Evolutionary conservation across 805 yeast genomes (phyloP), one percentile per base, ranked within the genome.

Genomic region (Yarrowia deformans): DNA sequence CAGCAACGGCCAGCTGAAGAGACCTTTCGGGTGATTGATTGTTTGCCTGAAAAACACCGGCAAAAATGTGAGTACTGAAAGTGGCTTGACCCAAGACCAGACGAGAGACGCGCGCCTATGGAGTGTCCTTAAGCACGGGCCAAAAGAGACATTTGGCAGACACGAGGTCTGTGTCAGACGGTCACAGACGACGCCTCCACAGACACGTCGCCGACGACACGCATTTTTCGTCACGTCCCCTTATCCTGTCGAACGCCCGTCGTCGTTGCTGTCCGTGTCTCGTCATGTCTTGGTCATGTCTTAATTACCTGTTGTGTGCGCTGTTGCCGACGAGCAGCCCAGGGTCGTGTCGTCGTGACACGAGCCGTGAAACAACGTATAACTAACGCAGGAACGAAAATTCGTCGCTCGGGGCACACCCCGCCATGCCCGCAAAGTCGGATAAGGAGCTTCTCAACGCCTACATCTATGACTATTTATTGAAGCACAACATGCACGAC

Each of bases 381-480:
- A 9, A 60, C 66, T 60, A 60, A 60, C 66, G 29, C 52, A 60
- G 66, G 66, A 60, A 60, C 66, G 66, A 60, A 60, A 60, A 60
- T 45, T 60, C 66, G 66, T 60, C 66, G 66, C 66, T 60, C 52
- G 66, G 66, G 66, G 66, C 66, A 48, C 43, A 63, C 56, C 68
- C 56, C 56, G 56, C 55, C 55, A 63, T 49, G 56, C 56, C 68
- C 68, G 64, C 69, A 37, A 70, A 68, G 67, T 70, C 72, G 46
- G 76, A 74, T 52, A 72, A 71, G 69, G 76, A 74, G 37, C 69
- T 72, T 63, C 80, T 93, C 71, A 90, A 93, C 76, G 93, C 94
- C 8, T 93, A 92, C 77, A 88, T 93, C 45, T 91, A 92, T 76
- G 97, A 93, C 78, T 93, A 91, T 74, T 81, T 93, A 71, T 75